Evolutionary conservation across 73 alveolate genomes (phyloP), one percentile per base, ranked within the genome.

Genomic region (Tetrahymena elliotti): DNA sequence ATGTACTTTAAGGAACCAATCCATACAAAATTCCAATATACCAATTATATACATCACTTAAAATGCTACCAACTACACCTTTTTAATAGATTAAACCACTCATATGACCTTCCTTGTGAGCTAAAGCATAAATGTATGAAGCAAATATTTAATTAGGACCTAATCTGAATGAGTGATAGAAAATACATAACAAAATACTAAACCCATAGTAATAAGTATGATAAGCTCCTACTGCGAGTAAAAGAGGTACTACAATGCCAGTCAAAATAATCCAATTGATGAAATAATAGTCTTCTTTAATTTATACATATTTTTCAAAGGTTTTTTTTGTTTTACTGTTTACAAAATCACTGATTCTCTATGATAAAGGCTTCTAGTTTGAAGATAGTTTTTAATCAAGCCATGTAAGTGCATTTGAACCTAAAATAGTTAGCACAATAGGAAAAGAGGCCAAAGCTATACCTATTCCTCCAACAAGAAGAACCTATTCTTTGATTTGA

Each of bases 41-140:
- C 94, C 94, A 84, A 27, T 33, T 84, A 10, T 38, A 84, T 6
- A 84, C 82, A 35, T 40, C 27, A n/a, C 37, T 22, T 40, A 84
- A 40, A 4, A n/a, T 27, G 52, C 7, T 84, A n/a, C 53, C 16
- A 35, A 24, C 5, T 27, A 68, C 16, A 8, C 6, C n/a, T 16
- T 84, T 18, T 11, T 40, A n/a, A 9, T 24, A 84, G 11, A 84
- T 27, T n/a, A 24, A 20, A 18, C 53, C 52, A 33, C 24, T 84
- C 94, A 84, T 40, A 40, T 84, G 94, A 27, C 94, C 38, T 40
- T 84, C 94, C 7, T 84, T 84, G n/a, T 84, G 94, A 84, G 83
- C 53, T 24, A 84, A 33, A 24, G 94, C 82, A 35, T 20, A 84
- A 27, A 40, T 35, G 53, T 33, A 84, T 2, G 94, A 37, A 4